Conservation (phyloP, 1,139 yeast species). For the Lizanozyma gosingica region DNA sequence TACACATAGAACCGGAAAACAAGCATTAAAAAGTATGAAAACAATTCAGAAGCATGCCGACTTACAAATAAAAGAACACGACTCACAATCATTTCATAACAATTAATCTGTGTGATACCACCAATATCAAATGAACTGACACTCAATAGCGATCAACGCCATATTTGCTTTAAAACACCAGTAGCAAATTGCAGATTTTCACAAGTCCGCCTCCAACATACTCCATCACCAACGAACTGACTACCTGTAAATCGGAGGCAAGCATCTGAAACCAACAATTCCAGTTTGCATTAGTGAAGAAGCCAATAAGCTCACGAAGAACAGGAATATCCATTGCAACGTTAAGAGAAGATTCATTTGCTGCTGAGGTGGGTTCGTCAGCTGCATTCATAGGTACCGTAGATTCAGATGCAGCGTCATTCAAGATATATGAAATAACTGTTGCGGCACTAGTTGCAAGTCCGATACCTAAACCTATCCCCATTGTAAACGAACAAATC, state of each 20-base stretch:
- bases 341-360: not conserved
- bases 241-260: constrained; percentile 5
- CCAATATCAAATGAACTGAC: too few species aligned
- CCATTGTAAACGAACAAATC: constrained; percentile 24
- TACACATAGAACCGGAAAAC: too few species aligned
- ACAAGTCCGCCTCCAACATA: constrained; percentile 20
- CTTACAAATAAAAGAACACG: too few species aligned
- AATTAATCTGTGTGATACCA: too few species aligned
- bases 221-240: constrained; percentile 14
- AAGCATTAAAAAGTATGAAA: too few species aligned
- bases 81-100: too few species aligned
- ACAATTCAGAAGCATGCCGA: too few species aligned
- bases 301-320: constrained; percentile 1
- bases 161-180: constrained; percentile 5
- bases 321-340: not conserved
- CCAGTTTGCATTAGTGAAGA: constrained; percentile 2
- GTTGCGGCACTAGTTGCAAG: constrained; percentile 17
- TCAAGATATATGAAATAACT: constrained; percentile 5
- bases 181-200: constrained; percentile 10
- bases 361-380: not conserved
- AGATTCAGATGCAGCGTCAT: constrained; percentile 4
- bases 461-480: constrained; percentile 28
- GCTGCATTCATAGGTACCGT: constrained; percentile 3
- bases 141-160: too few species aligned
- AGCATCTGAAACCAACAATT: constrained; percentile 4